Evolutionary conservation across 129 eudicot genomes (phyloP).

Genomic region (Helianthus tuberosus): DNA sequence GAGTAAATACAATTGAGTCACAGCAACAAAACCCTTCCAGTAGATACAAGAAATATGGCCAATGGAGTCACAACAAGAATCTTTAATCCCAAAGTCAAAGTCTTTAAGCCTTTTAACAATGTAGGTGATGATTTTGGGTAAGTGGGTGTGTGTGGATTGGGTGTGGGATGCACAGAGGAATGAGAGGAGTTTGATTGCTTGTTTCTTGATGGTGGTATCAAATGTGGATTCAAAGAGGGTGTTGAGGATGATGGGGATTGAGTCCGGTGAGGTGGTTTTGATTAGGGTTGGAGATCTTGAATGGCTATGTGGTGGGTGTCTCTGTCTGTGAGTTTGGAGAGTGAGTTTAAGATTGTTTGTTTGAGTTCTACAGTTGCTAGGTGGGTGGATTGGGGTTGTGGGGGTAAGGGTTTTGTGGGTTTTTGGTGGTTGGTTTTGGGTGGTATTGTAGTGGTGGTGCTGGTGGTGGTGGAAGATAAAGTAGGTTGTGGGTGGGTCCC

Average conservation of each 20-base stretch:
- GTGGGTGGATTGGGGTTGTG: conserved; percentile 64
- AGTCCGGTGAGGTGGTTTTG: conserved; percentile 58
- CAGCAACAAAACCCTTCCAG: too few species aligned
- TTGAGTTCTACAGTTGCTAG: conserved; percentile 83
- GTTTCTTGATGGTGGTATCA: conserved; percentile 67
- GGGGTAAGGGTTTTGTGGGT: conserved; percentile 28
- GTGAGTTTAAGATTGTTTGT: conserved; percentile 68
- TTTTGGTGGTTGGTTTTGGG: conserved; percentile 47
- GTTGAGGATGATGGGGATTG: conserved; percentile 67
- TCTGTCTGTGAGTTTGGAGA: conserved; percentile 82
- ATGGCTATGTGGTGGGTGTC: conserved; percentile 97
- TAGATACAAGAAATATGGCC: background rate
- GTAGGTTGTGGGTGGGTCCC: too few species aligned
- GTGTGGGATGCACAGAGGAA: conserved; percentile 55
- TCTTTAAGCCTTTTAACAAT: conserved; percentile 73
- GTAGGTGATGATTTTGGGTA: conserved; percentile 68
- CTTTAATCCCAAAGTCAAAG: conserved; percentile 79
- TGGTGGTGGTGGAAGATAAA: background rate
- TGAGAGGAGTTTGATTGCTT: conserved; percentile 71
- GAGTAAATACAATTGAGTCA: too few species aligned
- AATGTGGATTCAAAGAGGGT: conserved; percentile 67
- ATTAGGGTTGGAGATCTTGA: conserved; percentile 72
- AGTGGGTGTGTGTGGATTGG: conserved; percentile 62
- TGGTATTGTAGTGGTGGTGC: conserved; percentile 40
- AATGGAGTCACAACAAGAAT: conserved; percentile 74